Conservation (phyloP, 768 basidiomycete species). For the Calocera viscosa region DNA sequence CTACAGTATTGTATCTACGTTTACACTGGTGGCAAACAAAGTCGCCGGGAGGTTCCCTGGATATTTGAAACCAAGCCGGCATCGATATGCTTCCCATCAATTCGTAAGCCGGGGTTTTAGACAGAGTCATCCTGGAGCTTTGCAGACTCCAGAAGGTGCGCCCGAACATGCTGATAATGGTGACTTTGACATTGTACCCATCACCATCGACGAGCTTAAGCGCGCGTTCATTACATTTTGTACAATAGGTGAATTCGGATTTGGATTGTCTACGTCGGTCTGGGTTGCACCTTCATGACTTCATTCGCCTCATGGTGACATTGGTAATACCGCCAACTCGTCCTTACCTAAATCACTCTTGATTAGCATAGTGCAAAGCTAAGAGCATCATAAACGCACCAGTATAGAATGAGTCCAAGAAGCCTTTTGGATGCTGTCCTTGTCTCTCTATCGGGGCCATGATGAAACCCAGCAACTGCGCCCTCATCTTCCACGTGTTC, state of each 20-base stretch:
- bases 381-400: background rate
- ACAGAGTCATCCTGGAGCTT: too few relatives aligned
- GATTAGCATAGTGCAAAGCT: background rate
- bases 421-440: background rate
- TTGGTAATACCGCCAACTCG: background rate
- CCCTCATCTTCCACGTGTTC: conserved; percentile 66
- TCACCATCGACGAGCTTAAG: too few relatives aligned
- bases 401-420: background rate
- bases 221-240: background rate
- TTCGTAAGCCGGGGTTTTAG: too few relatives aligned
- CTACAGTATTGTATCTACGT: too few relatives aligned
- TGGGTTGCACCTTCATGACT: background rate
- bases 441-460: conserved; percentile 4
- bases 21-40: too few relatives aligned
- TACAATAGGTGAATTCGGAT: background rate
- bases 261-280: background rate
- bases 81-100: too few relatives aligned
- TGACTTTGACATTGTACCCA: too few relatives aligned
- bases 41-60: too few relatives aligned
- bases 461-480: conserved; percentile 3
- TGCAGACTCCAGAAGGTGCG: too few relatives aligned
- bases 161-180: too few relatives aligned
- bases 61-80: too few relatives aligned
- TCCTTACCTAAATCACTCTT: background rate
- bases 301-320: background rate